A percentile compares a stretch with the other conserved stretches of the same genome.
These are phyloP conservation scores for Trifolium fragiferum DNA, from an alignment of 306 rosid species.

Conservation along the genomic window DNA sequence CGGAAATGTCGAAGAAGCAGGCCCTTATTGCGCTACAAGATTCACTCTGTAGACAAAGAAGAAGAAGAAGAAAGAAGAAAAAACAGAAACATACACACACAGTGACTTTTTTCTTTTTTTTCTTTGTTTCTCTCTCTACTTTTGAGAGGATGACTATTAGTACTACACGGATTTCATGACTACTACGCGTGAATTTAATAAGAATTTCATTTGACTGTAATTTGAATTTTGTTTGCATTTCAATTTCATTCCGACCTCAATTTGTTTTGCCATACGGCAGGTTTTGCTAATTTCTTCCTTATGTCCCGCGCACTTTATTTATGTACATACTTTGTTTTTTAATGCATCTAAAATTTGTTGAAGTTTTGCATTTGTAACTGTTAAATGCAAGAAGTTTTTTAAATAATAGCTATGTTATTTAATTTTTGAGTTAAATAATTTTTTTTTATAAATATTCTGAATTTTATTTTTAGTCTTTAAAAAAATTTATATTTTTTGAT, in stretches of 20 bases:
- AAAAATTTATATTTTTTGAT: no score
- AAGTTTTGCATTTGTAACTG: no score
- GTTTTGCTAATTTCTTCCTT: not conserved
- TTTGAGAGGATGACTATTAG: constrained; percentile 59
- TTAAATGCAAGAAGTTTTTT: no score
- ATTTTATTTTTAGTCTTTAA: no score
- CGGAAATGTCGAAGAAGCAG: constrained; percentile 77
- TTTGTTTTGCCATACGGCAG: constrained; percentile 36
- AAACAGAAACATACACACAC: constrained; percentile 1
- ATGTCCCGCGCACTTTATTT: constrained; percentile 46
- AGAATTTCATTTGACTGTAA: constrained; percentile 52
- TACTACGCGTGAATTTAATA: constrained; percentile 85
- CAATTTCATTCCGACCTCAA: constrained; percentile 99
- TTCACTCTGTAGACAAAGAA: constrained; percentile 14
- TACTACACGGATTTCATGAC: constrained; percentile 82
- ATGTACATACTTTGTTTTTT: no score
- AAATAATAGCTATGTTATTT: no score
- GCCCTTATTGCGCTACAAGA: constrained; percentile 53
- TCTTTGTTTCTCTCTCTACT: constrained; percentile 45
- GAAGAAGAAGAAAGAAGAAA: not conserved
- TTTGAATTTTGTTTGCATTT: constrained; percentile 74
- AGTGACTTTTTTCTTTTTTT: constrained; percentile 36
- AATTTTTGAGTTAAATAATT: no score
- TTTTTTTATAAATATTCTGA: no score
- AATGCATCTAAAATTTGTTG: no score